phyloP scores from a whole-genome alignment of 441 rosid species.

The Geranium incanum region DNA sequence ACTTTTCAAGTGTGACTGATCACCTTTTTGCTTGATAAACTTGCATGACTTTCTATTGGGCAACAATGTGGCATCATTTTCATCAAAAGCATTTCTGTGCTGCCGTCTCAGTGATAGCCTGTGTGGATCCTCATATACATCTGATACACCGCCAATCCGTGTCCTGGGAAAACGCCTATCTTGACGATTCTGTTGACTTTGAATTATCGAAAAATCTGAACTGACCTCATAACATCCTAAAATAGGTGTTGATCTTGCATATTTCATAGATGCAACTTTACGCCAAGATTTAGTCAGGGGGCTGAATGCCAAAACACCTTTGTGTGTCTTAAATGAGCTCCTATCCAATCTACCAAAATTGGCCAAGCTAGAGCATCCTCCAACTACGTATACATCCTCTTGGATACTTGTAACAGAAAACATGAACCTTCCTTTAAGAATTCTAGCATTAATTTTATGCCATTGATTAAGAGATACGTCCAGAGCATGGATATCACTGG shows the following conservation, averaged over 20 bases:
- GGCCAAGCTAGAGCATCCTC: constrained; percentile 74
- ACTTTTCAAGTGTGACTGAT: constrained; percentile 34
- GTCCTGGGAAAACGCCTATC: constrained; percentile 65
- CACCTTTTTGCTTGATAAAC: constrained; percentile 47
- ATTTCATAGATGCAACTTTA: constrained; percentile 71
- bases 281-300: constrained; percentile 80
- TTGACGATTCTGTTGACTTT: constrained; percentile 53
- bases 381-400: constrained; percentile 71
- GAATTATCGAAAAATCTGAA: constrained; percentile 45
- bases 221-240: constrained; percentile 68
- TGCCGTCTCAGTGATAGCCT: constrained; percentile 74
- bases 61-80: constrained; percentile 33
- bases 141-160: constrained; percentile 59
- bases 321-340: constrained; percentile 77
- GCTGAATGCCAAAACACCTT: constrained; percentile 66
- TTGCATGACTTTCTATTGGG: constrained; percentile 42
- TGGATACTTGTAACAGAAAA: constrained; percentile 63
- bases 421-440: constrained; percentile 76
- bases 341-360: constrained; percentile 63
- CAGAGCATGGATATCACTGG: constrained; percentile 69
- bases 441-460: constrained; percentile 64
- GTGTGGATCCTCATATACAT: constrained; percentile 91
- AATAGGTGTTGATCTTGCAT: constrained; percentile 76
- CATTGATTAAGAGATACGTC: constrained; percentile 71
- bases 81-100: constrained; percentile 44